Conservation (phyloP, 2,329 filamentous ascomycete species). For the Teratosphaeria nubilosa region DNA sequence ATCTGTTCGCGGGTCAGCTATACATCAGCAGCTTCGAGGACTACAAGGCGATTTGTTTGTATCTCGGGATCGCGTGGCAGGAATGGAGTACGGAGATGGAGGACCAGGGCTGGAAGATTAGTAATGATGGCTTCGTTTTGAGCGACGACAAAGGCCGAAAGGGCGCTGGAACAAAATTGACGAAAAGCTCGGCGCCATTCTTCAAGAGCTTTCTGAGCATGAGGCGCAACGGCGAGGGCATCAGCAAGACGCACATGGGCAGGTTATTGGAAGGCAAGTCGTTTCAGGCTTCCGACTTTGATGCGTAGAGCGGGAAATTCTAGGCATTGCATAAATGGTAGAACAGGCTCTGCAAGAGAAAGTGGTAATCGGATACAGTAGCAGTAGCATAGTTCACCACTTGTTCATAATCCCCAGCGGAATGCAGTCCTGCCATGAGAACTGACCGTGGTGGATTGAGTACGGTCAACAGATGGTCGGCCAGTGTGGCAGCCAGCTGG, state of each 20-base stretch:
- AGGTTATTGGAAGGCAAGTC: slow-evolving; percentile 12
- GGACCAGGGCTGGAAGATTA: slow-evolving; percentile 10
- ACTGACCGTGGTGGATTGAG: too few relatives aligned
- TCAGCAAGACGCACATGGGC: slow-evolving; percentile 20
- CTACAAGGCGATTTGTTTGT: slow-evolving; percentile 31
- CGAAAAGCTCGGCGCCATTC: slow-evolving; percentile 14
- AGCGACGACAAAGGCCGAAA: not conserved
- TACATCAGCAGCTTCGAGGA: slow-evolving; percentile 48
- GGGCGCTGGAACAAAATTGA: not conserved
- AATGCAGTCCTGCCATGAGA: not conserved
- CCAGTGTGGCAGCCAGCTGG: too few relatives aligned
- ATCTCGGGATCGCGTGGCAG: not conserved
- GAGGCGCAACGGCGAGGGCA: slow-evolving; percentile 15
- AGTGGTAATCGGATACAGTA: not conserved
- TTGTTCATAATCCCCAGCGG: not conserved
- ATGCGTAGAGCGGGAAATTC: not conserved
- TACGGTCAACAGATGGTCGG: too few relatives aligned
- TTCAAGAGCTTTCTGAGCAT: slow-evolving; percentile 14
- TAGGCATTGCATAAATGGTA: not conserved
- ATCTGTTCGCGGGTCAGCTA: slow-evolving; percentile 58
- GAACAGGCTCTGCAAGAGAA: not conserved
- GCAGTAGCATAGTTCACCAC: not conserved
- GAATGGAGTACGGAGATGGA: not conserved
- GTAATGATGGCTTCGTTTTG: not conserved
- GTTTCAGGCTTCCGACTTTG: slow-evolving; percentile 7